Evolutionary conservation across 305 asterid species (phyloP), one percentile per base, ranked within the genome.

Genomic region (Fraxinus greggii): DNA sequence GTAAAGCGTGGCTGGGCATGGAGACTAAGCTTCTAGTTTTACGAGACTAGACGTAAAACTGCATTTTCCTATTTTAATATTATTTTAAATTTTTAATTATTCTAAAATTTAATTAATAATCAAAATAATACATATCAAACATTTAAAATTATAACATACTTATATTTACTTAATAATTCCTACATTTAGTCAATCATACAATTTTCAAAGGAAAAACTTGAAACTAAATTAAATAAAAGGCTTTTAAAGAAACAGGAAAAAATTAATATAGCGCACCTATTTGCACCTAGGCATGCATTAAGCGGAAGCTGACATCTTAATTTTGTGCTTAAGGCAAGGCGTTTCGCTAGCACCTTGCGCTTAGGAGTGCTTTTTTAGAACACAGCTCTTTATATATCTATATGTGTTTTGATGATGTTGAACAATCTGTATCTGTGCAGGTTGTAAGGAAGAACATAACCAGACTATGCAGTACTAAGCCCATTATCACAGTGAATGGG

Each of bases 401-500:
- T n/a, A 1, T 54, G 28, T 21, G 15, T 21, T 59, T 59, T 59
- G 31, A 63, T 63, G 17, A 7, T 21, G 0, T 24, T 4, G 32
- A 65, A 65, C 19, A 65, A 65, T 65, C n/a, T 45, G 7, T 7
- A 6, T 15, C 0, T 74, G 19, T 81, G 82, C 77, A 92, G 97
- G 91, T 89, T 83, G 93, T 85, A 28, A 79, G 23, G 87, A 91
- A 81, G 83, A 92, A 89, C 67, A 42, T 65, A 31, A 89, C 90
- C 19, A 84, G 85, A 84, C 72, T 92, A 19, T 92, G 93, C 32
- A 83, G 86, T 28, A 87, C 85, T 77, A 92, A 92, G 90, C 83
- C 93, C 17, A 89, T 83, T 24, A 85, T 92, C 75, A 80, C 83
- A 3, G 95, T 92, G 69, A 92, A 92, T 31, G 97, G 94, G 40